Evolutionary conservation across 1,284 basidiomycete species (phyloP).

Genomic region (Phylloporus sp.): DNA sequence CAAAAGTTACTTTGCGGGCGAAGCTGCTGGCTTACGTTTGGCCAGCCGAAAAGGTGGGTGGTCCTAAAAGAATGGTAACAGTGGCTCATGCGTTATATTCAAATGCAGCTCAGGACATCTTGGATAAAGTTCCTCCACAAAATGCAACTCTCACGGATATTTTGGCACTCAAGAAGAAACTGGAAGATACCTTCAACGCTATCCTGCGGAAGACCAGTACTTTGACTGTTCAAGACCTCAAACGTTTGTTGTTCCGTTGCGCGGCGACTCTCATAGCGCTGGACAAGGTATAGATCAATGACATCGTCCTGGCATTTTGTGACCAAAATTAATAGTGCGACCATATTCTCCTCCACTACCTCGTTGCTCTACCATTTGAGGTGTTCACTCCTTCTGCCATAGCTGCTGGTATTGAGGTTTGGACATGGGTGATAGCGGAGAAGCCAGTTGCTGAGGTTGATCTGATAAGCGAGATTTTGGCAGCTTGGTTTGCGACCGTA

Average conservation of each 20-base stretch:
- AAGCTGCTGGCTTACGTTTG: conserved; percentile 82
- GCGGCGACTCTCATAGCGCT: conserved; percentile 82
- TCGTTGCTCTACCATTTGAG: conserved; percentile 90
- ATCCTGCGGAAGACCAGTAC: conserved; percentile 76
- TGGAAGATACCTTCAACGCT: conserved; percentile 72
- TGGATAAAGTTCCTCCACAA: conserved; percentile 70
- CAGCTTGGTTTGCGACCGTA: conserved; percentile 89
- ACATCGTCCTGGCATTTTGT: not conserved
- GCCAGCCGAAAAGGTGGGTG: conserved; percentile 60
- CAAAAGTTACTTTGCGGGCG: conserved; percentile 87
- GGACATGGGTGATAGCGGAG: conserved; percentile 96
- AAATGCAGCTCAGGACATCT: conserved; percentile 55
- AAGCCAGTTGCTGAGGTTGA: conserved; percentile 77
- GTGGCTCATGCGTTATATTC: conserved; percentile 6
- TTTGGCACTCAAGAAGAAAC: conserved; percentile 71
- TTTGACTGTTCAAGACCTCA: conserved; percentile 82
- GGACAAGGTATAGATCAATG: conserved; percentile 58
- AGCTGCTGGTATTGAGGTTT: conserved; percentile 89
- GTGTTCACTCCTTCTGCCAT: conserved; percentile 90
- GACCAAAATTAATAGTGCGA: conserved; percentile 66
- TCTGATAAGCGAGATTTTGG: conserved; percentile 86
- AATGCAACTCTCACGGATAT: conserved; percentile 67
- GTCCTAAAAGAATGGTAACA: not conserved
- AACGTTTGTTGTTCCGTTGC: conserved; percentile 87
- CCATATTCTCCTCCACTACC: conserved; percentile 85